A percentile compares a stretch with the other conserved stretches of the same genome.
Evolutionary conservation across 345 rosid genomes (phyloP).

Genomic region (Eucalyptus globulus): DNA sequence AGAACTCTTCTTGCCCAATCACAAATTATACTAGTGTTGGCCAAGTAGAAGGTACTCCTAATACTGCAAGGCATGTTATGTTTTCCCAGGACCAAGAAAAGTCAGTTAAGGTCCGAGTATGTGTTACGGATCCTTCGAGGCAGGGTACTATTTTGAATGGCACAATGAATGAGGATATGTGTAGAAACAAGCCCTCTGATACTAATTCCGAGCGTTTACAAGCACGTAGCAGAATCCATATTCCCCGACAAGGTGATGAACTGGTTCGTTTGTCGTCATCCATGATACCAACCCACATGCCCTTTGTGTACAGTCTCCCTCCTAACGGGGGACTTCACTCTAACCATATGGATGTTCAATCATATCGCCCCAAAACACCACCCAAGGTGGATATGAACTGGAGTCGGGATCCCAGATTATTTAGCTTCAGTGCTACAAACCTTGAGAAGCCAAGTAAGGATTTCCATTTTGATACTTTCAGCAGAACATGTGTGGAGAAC

Average conservation of each 20-base stretch:
- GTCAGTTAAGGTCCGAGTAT: conserved; percentile 21
- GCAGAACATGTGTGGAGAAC: conserved; percentile 16
- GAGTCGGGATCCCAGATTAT: conserved; percentile 11
- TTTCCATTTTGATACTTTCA: conserved; percentile 18
- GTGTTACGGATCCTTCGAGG: conserved; percentile 20
- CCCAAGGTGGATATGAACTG: conserved; percentile 12
- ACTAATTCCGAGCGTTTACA: conserved; percentile 14
- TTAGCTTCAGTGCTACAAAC: conserved; percentile 21
- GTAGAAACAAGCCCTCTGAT: conserved; percentile 21
- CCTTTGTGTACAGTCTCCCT: conserved; percentile 20
- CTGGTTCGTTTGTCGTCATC: conserved; percentile 35
- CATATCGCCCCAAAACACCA: conserved; percentile 15
- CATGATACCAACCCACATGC: conserved; percentile 27
- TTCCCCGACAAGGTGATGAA: conserved; percentile 35
- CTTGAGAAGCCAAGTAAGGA: conserved; percentile 35
- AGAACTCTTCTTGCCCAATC: conserved; percentile 26
- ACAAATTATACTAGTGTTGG: conserved; percentile 1
- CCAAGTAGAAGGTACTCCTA: conserved; percentile 24
- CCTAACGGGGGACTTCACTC: conserved; percentile 16
- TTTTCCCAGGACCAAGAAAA: conserved; percentile 33
- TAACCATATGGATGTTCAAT: conserved; percentile 8
- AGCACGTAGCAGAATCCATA: conserved; percentile 31
- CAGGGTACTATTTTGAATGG: conserved; percentile 19
- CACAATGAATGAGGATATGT: conserved; percentile 32
- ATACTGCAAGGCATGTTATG: conserved; percentile 16